phyloP scores from a whole-genome alignment of 208 protist genomes.

The Trypanosoma melophagium region DNA sequence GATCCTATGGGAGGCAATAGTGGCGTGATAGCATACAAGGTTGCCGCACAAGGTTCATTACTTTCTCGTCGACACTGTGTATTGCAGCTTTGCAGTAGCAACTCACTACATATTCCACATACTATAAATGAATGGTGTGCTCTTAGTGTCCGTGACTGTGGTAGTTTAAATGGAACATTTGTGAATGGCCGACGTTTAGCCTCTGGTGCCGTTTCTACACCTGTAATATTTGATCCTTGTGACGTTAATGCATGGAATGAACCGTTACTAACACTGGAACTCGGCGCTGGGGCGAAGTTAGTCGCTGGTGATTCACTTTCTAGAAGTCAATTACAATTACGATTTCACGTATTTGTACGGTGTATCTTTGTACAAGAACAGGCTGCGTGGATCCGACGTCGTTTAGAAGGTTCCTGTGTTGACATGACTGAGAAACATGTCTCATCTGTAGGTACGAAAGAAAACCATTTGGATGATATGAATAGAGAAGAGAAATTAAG shows the following conservation, averaged over 20 bases:
- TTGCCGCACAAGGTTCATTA: constrained; percentile 29
- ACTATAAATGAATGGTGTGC: constrained; percentile 24
- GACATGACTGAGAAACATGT: background rate
- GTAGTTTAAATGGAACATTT: constrained; percentile 45
- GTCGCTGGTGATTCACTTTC: constrained; percentile 28
- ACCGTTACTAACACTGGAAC: constrained; percentile 33
- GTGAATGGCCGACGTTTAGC: constrained; percentile 30
- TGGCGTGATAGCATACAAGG: constrained; percentile 31
- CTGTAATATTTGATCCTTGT: constrained; percentile 20
- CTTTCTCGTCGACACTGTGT: constrained; percentile 41
- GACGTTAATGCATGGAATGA: constrained; percentile 4
- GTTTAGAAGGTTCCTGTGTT: background rate
- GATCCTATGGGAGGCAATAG: constrained; percentile 25
- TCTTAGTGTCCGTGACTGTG: constrained; percentile 31
- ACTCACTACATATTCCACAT: background rate
- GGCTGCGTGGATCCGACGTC: constrained; percentile 9
- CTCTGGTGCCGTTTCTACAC: constrained; percentile 14
- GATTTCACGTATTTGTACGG: constrained; percentile 36
- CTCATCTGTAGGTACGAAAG: background rate
- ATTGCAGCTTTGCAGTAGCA: constrained; percentile 21
- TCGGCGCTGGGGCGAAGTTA: constrained; percentile 33
- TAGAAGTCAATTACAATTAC: constrained; percentile 23
- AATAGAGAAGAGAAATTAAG: background rate
- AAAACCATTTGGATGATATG: background rate
- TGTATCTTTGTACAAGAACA: constrained; percentile 7